These are phyloP conservation scores for Heterobasidion parviporum DNA, from an alignment of 1,284 basidiomycete species.

Conservation along the genomic window DNA sequence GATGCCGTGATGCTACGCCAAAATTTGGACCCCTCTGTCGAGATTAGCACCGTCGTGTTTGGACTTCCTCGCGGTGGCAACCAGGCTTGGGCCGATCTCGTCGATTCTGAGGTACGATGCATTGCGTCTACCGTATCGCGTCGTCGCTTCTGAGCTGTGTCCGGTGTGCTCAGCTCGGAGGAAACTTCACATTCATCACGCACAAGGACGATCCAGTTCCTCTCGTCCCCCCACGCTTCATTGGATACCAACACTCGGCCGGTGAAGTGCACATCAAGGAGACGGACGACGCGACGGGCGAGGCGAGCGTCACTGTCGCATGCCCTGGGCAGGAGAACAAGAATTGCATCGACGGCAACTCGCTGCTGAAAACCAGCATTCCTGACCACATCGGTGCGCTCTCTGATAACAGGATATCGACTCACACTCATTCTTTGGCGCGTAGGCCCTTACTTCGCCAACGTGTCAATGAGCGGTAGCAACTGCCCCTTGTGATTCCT, in stretches of 20 bases:
- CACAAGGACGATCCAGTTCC: constrained; percentile 29
- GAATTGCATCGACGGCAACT: constrained; percentile 15
- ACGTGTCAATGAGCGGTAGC: constrained; percentile 8
- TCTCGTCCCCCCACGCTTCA: constrained; percentile 22
- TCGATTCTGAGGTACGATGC: constrained; percentile 23
- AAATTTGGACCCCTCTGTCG: constrained; percentile 25
- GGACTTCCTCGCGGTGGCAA: constrained; percentile 37
- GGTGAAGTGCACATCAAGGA: constrained; percentile 29
- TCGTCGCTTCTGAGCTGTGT: constrained; percentile 2
- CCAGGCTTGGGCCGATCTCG: constrained; percentile 34
- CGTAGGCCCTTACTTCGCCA: constrained; percentile 10
- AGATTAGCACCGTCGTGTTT: constrained; percentile 30
- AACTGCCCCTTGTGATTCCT: constrained; percentile 6
- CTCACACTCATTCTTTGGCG: neutral
- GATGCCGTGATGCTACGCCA: constrained; percentile 34
- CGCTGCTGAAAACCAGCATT: constrained; percentile 11
- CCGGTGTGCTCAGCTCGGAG: constrained; percentile 15
- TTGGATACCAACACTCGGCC: constrained; percentile 24
- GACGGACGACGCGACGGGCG: constrained; percentile 16
- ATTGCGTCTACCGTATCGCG: neutral
- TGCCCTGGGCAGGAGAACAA: constrained; percentile 24
- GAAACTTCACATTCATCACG: constrained; percentile 22
- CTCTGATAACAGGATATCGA: neutral
- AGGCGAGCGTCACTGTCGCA: constrained; percentile 13
- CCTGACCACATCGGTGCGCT: constrained; percentile 17